Conservation (phyloP, 768 basidiomycete species). For the Tylopilus vinaceipallidus region DNA sequence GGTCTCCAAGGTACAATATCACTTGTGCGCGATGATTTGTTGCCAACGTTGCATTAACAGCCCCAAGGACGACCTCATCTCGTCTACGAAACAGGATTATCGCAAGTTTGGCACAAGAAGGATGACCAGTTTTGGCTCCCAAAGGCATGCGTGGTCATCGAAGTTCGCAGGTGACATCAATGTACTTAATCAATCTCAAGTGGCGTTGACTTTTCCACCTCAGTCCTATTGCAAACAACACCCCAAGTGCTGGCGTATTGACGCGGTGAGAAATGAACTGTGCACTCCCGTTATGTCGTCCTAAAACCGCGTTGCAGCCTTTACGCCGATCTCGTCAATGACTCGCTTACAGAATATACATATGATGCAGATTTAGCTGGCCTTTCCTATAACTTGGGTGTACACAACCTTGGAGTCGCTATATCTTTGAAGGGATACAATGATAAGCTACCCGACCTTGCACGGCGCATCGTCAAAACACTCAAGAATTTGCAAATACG, state of each 20-base stretch:
- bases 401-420: slow-evolving; percentile 62
- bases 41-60: slow-evolving; percentile 38
- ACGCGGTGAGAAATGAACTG: slow-evolving; percentile 51
- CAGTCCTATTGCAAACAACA: slow-evolving; percentile 57
- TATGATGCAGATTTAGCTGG: slow-evolving; percentile 95
- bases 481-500: slow-evolving; percentile 62
- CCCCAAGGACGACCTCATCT: slow-evolving; percentile 73
- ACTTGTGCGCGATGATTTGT: background rate
- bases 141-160: slow-evolving; percentile 74
- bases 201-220: background rate
- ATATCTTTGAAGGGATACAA: slow-evolving; percentile 83
- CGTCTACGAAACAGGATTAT: slow-evolving; percentile 67
- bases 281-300: background rate
- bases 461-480: slow-evolving; percentile 67
- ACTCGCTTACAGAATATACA: slow-evolving; percentile 85
- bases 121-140: slow-evolving; percentile 97
- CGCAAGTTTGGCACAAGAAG: slow-evolving; percentile 92
- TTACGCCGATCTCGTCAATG: slow-evolving; percentile 81
- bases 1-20: slow-evolving; percentile 49
- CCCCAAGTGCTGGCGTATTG: slow-evolving; percentile 69
- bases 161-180: slow-evolving; percentile 62
- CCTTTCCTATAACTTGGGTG: slow-evolving; percentile 66
- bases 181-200: background rate
- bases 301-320: slow-evolving; percentile 43
- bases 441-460: slow-evolving; percentile 80